phyloP scores from a whole-genome alignment of 2,329 filamentous ascomycete genomes.

The Elsinoe ampelina region DNA sequence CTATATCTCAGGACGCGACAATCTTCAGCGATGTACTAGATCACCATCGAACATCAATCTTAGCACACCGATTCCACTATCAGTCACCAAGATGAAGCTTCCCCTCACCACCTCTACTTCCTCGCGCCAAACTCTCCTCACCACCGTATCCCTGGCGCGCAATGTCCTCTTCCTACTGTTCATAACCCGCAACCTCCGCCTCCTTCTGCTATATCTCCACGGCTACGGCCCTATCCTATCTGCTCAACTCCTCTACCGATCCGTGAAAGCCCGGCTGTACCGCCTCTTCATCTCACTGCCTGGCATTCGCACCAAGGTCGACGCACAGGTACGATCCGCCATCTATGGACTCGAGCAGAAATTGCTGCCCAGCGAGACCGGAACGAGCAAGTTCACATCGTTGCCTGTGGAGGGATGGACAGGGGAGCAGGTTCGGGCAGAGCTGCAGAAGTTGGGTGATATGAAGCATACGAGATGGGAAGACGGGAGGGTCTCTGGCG shows the following conservation, averaged over 20 bases:
- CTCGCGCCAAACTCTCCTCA: constrained; percentile 4
- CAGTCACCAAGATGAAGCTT: constrained; percentile 1
- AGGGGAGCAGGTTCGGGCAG: constrained; percentile 65
- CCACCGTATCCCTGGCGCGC: constrained; percentile 41
- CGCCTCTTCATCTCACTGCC: constrained; percentile 78
- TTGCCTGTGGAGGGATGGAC: constrained; percentile 79
- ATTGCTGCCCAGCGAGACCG: constrained; percentile 64
- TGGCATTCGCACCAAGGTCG: constrained; percentile 76
- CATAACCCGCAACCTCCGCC: constrained; percentile 71
- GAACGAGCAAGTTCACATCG: constrained; percentile 60
- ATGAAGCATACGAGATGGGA: constrained; percentile 98
- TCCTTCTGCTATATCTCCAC: constrained; percentile 71
- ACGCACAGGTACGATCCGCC: constrained; percentile 72
- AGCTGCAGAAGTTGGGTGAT: constrained; percentile 66
- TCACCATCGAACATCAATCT: neutral
- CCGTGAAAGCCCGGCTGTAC: constrained; percentile 64
- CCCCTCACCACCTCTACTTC: neutral
- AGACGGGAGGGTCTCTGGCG: constrained; percentile 86
- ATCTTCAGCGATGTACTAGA: neutral
- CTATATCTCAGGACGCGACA: too few relatives aligned
- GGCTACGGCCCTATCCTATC: constrained; percentile 82
- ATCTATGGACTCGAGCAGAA: constrained; percentile 74
- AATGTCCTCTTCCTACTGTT: constrained; percentile 88
- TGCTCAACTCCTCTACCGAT: constrained; percentile 61
- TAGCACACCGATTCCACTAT: neutral